Evolutionary conservation across 2,329 filamentous ascomycete species (phyloP), one percentile per base, ranked within the genome.

Genomic region (Trichoderma sp.): DNA sequence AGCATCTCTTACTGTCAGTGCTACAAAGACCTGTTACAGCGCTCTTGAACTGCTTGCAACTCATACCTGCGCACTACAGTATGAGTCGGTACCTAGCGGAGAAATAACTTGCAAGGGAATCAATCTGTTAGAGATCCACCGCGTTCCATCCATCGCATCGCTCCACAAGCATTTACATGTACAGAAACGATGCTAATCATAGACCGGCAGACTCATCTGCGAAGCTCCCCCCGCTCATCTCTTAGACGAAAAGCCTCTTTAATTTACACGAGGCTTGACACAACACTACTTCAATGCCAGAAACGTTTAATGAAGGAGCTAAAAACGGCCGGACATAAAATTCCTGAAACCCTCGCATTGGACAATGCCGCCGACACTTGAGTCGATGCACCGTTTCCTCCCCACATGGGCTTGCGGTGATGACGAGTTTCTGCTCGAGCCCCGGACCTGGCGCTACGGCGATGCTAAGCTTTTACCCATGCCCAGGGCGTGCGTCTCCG

Each of bases 381-480:
- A 46, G 39, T 11, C 46, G 51, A 49, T 58, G 37, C 37, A n/a
- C 46, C 59, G 59, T 30, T 10, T 10, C 24, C 52, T 26, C 26
- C 63, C 63, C 63, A 66, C 63, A 66, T 58, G 37, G 37, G 63
- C 37, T 49, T 37, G 63, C 28, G 63, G 39, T 66, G 51, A 66
- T 58, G 63, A 66, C 51, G 51, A 58, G 13, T 58, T 56, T 64
- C 5, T 5, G 37, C 28, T 7, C 52, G n/a, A 56, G 52, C 26
- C 28, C 26, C 26, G 28, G 28, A 10, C 52, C 52, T 30, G 16
- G 43, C 51, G 34, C 49, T 43, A 58, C 46, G 26, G 6, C 24
- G 16, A 49, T 58, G 63, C 51, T 26, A 49, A 49, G 54, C 63
- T 66, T 46, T 39, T 39, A 16, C n/a, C 32, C 55, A 59, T 16